Percentiles rank a stretch among this genome's conserved stretches.
Evolutionary conservation across 352 stramenopile genomes (phyloP).

Genomic region (Phytopythium boreale): DNA sequence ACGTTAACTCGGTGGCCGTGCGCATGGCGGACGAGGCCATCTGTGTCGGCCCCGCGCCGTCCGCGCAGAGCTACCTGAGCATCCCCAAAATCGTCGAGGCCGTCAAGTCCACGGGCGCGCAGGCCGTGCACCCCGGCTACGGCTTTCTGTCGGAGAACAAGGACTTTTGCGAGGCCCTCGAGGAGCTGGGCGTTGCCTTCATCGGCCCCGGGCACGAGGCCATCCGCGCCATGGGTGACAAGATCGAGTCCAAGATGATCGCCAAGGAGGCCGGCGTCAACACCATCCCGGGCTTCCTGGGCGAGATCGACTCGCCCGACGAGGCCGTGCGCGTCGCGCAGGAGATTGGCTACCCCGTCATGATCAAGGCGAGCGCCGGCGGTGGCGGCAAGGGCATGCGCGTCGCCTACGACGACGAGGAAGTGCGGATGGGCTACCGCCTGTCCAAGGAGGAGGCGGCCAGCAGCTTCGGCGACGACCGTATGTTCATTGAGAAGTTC

Average conservation of each 20-base stretch:
- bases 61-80: conserved; percentile 89
- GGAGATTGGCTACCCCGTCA: conserved; percentile 96
- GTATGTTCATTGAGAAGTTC: conserved; percentile 97
- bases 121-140: conserved; percentile 95
- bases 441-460: conserved; percentile 85
- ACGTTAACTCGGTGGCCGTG: conserved; percentile 84
- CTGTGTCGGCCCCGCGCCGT: conserved; percentile 68
- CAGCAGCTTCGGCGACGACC: conserved; percentile 94
- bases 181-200: conserved; percentile 80
- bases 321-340: conserved; percentile 85
- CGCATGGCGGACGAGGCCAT: conserved; percentile 82
- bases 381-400: conserved; percentile 97
- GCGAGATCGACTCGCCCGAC: conserved; percentile 71
- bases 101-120: conserved; percentile 82
- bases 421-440: conserved; percentile 85
- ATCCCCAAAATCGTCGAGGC: conserved; percentile 89
- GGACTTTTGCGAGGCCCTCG: conserved; percentile 78
- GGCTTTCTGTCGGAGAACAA: conserved; percentile 96
- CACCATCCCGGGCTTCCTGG: conserved; percentile 94
- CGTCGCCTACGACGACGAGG: conserved; percentile 90
- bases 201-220: conserved; percentile 86
- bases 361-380: conserved; percentile 96
- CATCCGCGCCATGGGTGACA: conserved; percentile 93
- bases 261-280: conserved; percentile 90
- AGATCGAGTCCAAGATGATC: conserved; percentile 95